Percentiles rank a stretch among this genome's conserved stretches.
phyloP scores from a whole-genome alignment of 169 alveolate species.

The Amoebophrya sp. region DNA sequence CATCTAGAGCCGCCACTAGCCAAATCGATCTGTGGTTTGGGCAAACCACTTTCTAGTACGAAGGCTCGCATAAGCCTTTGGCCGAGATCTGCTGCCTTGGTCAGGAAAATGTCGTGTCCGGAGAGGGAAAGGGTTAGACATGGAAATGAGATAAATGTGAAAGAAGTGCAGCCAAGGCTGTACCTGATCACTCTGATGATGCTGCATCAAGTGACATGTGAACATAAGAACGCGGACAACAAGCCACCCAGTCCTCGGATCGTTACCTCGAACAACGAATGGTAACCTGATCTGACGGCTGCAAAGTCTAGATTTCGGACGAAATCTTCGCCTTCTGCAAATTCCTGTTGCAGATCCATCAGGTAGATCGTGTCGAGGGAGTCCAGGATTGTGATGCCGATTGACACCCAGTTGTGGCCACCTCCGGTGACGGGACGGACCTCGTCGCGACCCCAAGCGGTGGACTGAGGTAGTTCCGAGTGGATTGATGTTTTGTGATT shows the following conservation, averaged over 20 bases:
- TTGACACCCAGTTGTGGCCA: conserved; percentile 9
- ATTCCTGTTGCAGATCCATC: conserved; percentile 32
- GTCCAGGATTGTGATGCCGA: conserved; percentile 32
- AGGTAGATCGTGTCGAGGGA: conserved; percentile 20
- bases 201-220: too few relatives aligned
- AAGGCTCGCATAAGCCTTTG: conserved; percentile 19
- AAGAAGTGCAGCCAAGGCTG: too few relatives aligned
- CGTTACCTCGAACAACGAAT: conserved; percentile 46
- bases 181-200: too few relatives aligned
- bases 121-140: too few relatives aligned
- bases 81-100: conserved; percentile 42
- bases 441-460: conserved; percentile 36
- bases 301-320: neutral
- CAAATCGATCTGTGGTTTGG: conserved; percentile 34
- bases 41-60: conserved; percentile 29
- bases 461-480: too few relatives aligned
- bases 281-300: conserved; percentile 3
- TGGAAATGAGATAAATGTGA: too few relatives aligned
- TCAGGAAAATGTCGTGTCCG: conserved; percentile 26
- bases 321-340: conserved; percentile 29
- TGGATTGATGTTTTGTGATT: too few relatives aligned
- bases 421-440: conserved; percentile 28
- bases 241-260: conserved; percentile 51
- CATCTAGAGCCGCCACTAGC: neutral
- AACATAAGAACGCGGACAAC: conserved; percentile 44